These are phyloP conservation scores for Aspergillus novofumigatus DNA, from an alignment of 2,329 filamentous ascomycete species.

Conservation along the genomic window DNA sequence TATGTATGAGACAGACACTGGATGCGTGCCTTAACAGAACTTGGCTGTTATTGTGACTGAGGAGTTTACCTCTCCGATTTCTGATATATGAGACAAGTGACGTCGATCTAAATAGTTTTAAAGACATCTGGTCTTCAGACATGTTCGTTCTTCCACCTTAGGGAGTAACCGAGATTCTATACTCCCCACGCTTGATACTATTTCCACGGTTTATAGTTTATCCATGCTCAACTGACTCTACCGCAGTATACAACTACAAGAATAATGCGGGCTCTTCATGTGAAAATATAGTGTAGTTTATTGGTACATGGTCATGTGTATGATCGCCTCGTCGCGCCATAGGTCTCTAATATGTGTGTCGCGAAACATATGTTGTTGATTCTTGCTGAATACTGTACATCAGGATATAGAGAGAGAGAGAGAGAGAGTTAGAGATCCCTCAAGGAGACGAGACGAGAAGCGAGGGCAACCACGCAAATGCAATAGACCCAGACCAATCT, in stretches of 20 bases:
- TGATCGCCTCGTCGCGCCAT: no score
- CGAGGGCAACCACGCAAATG: background rate
- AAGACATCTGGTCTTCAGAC: background rate
- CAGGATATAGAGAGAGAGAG: background rate
- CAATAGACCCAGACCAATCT: background rate
- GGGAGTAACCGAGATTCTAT: background rate
- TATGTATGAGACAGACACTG: background rate
- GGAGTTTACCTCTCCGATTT: no score
- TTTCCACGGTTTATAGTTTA: constrained; percentile 15
- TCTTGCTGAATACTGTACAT: background rate
- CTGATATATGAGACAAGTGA: background rate
- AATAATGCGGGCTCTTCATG: no score
- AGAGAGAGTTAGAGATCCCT: background rate
- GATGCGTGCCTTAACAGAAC: background rate
- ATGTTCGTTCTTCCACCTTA: background rate
- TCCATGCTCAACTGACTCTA: constrained; percentile 2
- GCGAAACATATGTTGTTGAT: background rate
- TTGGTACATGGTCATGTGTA: no score
- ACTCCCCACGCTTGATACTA: background rate
- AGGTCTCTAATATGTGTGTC: no score
- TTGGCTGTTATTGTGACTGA: background rate
- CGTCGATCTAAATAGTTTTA: background rate
- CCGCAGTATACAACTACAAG: no score
- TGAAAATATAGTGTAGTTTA: no score
- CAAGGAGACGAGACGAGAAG: background rate